Evolutionary conservation across 1,284 basidiomycete species (phyloP).

Genomic region (Mycena citricolor): DNA sequence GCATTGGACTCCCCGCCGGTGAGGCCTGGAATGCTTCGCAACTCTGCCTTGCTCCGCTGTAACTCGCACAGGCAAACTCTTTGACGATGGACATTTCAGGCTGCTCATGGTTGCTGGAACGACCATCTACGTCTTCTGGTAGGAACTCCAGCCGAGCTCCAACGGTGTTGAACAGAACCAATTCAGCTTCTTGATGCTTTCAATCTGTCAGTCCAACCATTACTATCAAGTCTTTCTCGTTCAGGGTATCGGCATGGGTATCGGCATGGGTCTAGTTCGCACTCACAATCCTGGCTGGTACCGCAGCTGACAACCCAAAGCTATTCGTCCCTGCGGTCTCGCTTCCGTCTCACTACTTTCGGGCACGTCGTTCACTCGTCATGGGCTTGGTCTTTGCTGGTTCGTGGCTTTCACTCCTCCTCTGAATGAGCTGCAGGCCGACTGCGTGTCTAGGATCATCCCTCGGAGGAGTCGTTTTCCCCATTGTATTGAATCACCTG

Average conservation of each 20-base stretch:
- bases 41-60: background rate
- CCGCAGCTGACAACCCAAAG: background rate
- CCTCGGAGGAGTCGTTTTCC: constrained; percentile 21
- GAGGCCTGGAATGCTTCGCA: too few species aligned
- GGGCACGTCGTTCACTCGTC: constrained; percentile 15
- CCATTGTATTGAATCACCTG: constrained; percentile 21
- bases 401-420: background rate
- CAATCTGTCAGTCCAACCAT: constrained; percentile 17
- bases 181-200: constrained; percentile 22
- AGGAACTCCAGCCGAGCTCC: background rate
- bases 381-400: constrained; percentile 21
- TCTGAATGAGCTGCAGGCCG: background rate
- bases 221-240: constrained; percentile 23
- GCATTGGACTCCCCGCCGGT: constrained; percentile 21
- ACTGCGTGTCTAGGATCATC: constrained; percentile 11
- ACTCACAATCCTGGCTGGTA: too few species aligned
- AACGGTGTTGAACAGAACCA: background rate
- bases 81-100: constrained; percentile 21
- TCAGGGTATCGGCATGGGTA: constrained; percentile 20
- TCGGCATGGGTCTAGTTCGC: constrained; percentile 19
- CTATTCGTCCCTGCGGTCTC: constrained; percentile 21
- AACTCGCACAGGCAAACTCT: constrained; percentile 13
- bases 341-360: constrained; percentile 21
- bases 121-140: constrained; percentile 18
- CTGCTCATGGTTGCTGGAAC: constrained; percentile 19